A percentile compares a stretch with the other conserved stretches of the same genome.
Conservation (phyloP, 140 eudicot species). For the Flaveria floridana region DNA sequence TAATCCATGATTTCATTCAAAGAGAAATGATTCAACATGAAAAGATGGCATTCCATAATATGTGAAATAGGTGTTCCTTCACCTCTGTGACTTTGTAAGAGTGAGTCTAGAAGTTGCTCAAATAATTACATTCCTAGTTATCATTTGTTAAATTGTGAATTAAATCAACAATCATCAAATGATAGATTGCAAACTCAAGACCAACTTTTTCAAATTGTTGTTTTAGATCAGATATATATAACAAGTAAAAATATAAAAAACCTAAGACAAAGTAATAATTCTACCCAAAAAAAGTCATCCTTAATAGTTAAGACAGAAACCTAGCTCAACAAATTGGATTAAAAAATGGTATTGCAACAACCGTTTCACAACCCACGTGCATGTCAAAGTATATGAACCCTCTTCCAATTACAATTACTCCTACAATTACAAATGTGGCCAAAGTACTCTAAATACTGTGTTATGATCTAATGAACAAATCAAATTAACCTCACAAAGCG, state of each 20-base stretch:
- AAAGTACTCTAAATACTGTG: not conserved
- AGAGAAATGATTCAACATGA: slow-evolving; percentile 1
- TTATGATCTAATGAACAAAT: not conserved
- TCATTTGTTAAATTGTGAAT: not conserved
- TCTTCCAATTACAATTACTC: not conserved
- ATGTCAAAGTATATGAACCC: too few relatives aligned
- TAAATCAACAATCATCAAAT: too few relatives aligned
- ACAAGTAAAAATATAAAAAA: too few relatives aligned
- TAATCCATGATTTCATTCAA: not conserved
- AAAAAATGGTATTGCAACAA: too few relatives aligned
- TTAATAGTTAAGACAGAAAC: too few relatives aligned
- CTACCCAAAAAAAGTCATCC: too few relatives aligned
- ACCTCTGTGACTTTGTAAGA: not conserved
- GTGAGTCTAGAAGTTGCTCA: not conserved
- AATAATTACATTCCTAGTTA: not conserved
- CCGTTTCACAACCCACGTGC: too few relatives aligned
- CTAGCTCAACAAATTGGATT: too few relatives aligned
- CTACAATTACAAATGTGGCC: not conserved
- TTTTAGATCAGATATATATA: too few relatives aligned
- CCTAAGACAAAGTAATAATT: too few relatives aligned
- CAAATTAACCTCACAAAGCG: slow-evolving; percentile 5
- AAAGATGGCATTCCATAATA: not conserved
- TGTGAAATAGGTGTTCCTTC: not conserved
- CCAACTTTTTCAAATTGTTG: too few relatives aligned
- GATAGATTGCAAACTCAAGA: too few relatives aligned